Evolutionary conservation across 176 grass and related monocot species (phyloP).

Genomic region (Themeda triandra): DNA sequence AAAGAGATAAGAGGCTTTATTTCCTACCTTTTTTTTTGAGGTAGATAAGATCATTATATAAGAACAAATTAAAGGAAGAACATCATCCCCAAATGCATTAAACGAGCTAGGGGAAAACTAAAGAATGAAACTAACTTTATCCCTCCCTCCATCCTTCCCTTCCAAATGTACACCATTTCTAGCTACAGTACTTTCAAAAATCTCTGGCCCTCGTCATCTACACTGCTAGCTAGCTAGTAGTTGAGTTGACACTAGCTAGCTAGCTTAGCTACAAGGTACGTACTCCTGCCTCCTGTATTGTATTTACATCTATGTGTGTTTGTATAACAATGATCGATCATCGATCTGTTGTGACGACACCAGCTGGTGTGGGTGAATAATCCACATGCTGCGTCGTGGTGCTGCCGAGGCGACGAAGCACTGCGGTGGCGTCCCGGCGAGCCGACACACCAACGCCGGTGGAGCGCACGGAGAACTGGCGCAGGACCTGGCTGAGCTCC

Average conservation of each 20-base stretch:
- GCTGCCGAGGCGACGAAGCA: conserved; percentile 32
- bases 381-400: conserved; percentile 5
- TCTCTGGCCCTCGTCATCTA: background rate
- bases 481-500: conserved; percentile 53
- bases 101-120: background rate
- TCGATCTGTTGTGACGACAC: background rate
- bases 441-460: conserved; percentile 78
- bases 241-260: background rate
- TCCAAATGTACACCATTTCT: conserved; percentile 6
- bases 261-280: too few relatives aligned
- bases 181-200: background rate
- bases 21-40: background rate
- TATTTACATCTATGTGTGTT: background rate
- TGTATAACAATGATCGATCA: background rate
- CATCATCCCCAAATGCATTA: background rate
- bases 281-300: background rate
- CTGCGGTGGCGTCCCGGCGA: conserved; percentile 45
- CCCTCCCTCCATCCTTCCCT: background rate
- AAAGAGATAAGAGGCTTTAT: background rate
- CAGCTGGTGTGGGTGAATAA: background rate
- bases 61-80: background rate
- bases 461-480: conserved; percentile 74
- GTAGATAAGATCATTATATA: background rate
- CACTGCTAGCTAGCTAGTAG: background rate
- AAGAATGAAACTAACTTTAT: conserved; percentile 5